These are phyloP conservation scores for Lepidium campestre DNA, from an alignment of 441 rosid species.

Conservation along the genomic window DNA sequence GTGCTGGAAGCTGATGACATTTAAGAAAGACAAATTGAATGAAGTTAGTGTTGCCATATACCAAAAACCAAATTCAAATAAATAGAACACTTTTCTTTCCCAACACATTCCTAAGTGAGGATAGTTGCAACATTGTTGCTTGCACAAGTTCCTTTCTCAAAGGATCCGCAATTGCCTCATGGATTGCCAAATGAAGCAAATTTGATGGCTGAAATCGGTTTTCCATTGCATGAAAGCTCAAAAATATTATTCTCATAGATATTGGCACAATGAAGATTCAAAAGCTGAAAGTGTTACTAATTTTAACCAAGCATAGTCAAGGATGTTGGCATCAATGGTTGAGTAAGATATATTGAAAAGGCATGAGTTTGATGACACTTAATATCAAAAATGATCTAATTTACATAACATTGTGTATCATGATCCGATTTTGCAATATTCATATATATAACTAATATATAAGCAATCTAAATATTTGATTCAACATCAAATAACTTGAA, in stretches of 20 bases:
- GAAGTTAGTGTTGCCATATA: slow-evolving; percentile 53
- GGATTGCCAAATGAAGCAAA: slow-evolving; percentile 58
- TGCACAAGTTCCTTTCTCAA: slow-evolving; percentile 36
- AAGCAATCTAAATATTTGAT: too few relatives aligned
- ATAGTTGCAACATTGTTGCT: neutral
- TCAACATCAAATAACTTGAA: too few relatives aligned
- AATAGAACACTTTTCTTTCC: slow-evolving; percentile 44
- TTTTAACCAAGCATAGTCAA: slow-evolving; percentile 79
- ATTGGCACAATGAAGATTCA: slow-evolving; percentile 34
- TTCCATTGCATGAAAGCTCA: slow-evolving; percentile 49
- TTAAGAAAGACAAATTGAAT: slow-evolving; percentile 47
- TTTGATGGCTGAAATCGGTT: slow-evolving; percentile 37
- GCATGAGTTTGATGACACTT: slow-evolving; percentile 92
- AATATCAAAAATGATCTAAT: slow-evolving; percentile 81
- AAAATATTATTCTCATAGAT: slow-evolving; percentile 35
- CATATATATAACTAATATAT: too few relatives aligned
- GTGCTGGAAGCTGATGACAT: slow-evolving; percentile 52
- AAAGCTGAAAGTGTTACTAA: too few relatives aligned
- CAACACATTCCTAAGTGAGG: slow-evolving; percentile 38
- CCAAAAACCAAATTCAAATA: slow-evolving; percentile 52
- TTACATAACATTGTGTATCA: slow-evolving; percentile 90
- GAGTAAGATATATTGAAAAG: slow-evolving; percentile 87
- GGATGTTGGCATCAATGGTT: slow-evolving; percentile 84
- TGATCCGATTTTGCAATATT: too few relatives aligned
- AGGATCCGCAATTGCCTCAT: slow-evolving; percentile 38